phyloP scores from a whole-genome alignment of 2,329 filamentous ascomycete genomes.

The Escovopsis sp. region DNA sequence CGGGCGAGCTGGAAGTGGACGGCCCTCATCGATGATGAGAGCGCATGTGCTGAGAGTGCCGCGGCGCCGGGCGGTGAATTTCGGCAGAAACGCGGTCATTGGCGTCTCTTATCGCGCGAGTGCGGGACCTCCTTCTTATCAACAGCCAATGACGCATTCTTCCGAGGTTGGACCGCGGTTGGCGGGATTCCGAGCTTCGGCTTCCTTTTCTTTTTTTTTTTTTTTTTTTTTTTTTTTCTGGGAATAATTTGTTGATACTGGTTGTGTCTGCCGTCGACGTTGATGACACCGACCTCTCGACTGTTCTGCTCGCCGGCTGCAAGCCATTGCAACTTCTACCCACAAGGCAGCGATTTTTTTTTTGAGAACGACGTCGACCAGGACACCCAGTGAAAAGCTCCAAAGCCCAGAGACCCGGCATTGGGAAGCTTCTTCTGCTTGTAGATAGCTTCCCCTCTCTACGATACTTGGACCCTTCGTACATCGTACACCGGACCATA shows the following conservation, averaged over 20 bases:
- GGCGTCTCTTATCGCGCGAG: constrained; percentile 9
- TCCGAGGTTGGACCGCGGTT: constrained; percentile 11
- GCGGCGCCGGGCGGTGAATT: constrained; percentile 13
- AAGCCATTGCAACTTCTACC: no score
- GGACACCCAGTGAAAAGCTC: no score
- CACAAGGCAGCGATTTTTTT: no score
- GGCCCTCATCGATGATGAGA: no score
- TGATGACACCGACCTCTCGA: no score
- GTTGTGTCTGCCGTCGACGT: no score
- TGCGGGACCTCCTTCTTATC: constrained; percentile 4
- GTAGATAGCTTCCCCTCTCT: not conserved
- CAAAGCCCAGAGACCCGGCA: not conserved
- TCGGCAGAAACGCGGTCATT: constrained; percentile 16
- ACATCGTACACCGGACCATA: not conserved
- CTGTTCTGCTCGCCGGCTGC: no score
- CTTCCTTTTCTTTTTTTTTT: no score
- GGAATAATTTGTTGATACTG: no score
- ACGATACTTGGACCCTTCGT: no score
- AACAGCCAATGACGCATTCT: constrained; percentile 18
- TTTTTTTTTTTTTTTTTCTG: constrained; percentile 3
- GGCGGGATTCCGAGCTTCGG: constrained; percentile 6
- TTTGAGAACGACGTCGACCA: no score
- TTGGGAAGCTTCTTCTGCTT: not conserved
- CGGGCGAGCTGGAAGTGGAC: no score
- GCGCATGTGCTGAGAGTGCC: constrained; percentile 16